phyloP scores from a whole-genome alignment of 2,329 filamentous ascomycete species.

The Cordyceps javanica region DNA sequence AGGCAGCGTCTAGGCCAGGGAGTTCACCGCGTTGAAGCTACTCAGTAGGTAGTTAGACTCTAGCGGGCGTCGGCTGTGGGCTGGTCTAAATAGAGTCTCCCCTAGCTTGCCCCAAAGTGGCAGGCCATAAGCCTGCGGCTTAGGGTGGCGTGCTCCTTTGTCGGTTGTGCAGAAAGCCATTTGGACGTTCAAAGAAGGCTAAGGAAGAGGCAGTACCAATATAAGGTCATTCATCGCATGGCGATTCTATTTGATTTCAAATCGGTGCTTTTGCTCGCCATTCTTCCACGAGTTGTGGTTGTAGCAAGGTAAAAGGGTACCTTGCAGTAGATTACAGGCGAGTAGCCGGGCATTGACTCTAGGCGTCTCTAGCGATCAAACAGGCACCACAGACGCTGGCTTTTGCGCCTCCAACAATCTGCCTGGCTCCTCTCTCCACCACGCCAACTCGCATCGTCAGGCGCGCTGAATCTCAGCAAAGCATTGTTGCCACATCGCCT shows the following conservation, averaged over 20 bases:
- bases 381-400: not conserved
- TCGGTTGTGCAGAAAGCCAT: slow-evolving; percentile 1
- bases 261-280: too few species aligned
- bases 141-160: slow-evolving; percentile 6
- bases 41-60: not conserved
- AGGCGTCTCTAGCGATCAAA: not conserved
- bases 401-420: not conserved
- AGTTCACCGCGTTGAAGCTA: too few species aligned
- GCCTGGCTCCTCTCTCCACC: slow-evolving; percentile 5
- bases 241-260: not conserved
- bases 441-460: not conserved
- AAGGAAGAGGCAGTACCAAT: not conserved
- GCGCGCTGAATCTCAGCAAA: not conserved
- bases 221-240: not conserved
- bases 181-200: not conserved
- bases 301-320: too few species aligned
- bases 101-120: slow-evolving; percentile 5
- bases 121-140: slow-evolving; percentile 3
- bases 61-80: not conserved
- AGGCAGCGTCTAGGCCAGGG: too few species aligned
- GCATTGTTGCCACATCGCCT: slow-evolving; percentile 2
- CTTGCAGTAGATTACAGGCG: not conserved
- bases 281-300: too few species aligned
- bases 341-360: too few species aligned
- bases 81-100: not conserved